phyloP scores from a whole-genome alignment of 2,329 filamentous ascomycete species.

The Exophiala dermatitidis region DNA sequence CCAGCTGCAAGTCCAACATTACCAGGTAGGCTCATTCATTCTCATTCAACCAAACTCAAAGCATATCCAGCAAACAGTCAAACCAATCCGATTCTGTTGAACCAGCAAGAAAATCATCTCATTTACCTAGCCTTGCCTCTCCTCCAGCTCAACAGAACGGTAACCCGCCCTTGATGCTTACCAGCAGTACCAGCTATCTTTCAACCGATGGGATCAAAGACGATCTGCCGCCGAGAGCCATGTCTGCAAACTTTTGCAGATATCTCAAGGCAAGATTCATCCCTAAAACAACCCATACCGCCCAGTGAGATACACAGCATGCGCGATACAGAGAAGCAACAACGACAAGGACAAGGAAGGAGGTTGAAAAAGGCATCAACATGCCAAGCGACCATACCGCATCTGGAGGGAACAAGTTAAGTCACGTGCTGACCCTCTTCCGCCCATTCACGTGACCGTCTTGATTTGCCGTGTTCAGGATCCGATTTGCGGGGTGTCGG shows the following conservation, averaged over 20 bases:
- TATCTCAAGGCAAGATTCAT: too few relatives aligned
- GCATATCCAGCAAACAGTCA: not conserved
- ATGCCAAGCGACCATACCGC: not conserved
- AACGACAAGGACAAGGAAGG: not conserved
- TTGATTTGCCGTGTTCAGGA: constrained; percentile 9
- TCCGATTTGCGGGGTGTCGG: constrained; percentile 12
- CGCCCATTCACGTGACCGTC: constrained; percentile 3
- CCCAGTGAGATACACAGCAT: not conserved
- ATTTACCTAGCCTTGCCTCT: not conserved
- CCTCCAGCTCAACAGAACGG: too few relatives aligned
- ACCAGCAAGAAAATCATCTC: not conserved
- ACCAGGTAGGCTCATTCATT: not conserved
- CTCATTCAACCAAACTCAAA: not conserved
- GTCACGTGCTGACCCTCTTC: not conserved
- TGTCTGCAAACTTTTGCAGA: too few relatives aligned
- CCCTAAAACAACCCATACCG: too few relatives aligned
- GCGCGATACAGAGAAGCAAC: not conserved
- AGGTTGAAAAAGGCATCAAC: constrained; percentile 9
- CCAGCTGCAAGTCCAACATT: too few relatives aligned
- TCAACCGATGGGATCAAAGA: too few relatives aligned
- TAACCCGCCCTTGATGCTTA: too few relatives aligned
- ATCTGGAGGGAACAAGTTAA: not conserved
- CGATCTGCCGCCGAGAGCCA: too few relatives aligned
- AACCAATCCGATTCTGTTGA: not conserved
- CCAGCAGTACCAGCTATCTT: too few relatives aligned